These are phyloP conservation scores for Luffa acutangula DNA, from an alignment of 306 rosid genomes.

Conservation along the genomic window DNA sequence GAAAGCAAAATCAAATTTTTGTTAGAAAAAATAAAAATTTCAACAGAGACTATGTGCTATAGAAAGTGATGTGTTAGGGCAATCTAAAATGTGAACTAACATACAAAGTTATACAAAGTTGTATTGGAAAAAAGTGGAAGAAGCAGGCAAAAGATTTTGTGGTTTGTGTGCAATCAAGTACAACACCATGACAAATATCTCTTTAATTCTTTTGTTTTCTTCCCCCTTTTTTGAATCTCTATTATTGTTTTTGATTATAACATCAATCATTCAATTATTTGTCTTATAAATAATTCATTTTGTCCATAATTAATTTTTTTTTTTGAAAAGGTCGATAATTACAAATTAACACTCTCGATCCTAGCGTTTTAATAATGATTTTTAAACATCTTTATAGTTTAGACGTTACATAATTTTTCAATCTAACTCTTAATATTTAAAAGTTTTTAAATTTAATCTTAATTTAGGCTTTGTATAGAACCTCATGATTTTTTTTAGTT, in stretches of 20 bases:
- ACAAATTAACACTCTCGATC: not conserved
- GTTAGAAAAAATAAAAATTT: not conserved
- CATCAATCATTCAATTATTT: not conserved
- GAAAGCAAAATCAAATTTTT: not conserved
- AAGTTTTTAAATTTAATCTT: too few relatives aligned
- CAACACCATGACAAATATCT: not conserved
- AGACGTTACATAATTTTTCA: not conserved
- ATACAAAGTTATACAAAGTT: not conserved
- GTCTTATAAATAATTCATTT: not conserved
- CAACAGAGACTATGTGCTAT: not conserved
- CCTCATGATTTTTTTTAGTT: too few relatives aligned
- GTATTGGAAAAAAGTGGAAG: not conserved
- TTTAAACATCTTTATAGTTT: too few relatives aligned
- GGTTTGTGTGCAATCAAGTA: not conserved
- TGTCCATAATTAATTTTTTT: not conserved
- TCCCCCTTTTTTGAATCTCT: not conserved
- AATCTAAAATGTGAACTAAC: not conserved
- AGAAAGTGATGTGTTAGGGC: not conserved
- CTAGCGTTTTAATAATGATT: not conserved
- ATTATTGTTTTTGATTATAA: not conserved
- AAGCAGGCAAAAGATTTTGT: not conserved
- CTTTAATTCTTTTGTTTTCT: constrained; percentile 4
- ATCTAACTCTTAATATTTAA: not conserved
- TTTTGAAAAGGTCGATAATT: too few relatives aligned
- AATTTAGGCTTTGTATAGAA: too few relatives aligned